phyloP scores from a whole-genome alignment of 768 basidiomycete species.

The Astraeus odoratus region DNA sequence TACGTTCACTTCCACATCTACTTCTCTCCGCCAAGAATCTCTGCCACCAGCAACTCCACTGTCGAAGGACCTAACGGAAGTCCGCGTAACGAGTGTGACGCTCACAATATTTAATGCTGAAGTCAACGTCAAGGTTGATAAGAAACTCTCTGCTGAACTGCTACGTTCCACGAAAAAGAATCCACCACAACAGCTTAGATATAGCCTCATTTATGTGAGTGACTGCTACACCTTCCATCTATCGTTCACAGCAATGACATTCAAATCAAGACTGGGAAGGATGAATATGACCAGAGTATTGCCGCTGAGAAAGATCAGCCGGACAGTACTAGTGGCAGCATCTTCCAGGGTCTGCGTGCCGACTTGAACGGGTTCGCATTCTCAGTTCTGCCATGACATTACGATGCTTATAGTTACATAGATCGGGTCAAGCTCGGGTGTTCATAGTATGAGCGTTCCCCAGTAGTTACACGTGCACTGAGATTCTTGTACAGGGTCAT shows the following conservation, averaged over 20 bases:
- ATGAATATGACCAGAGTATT: conserved; percentile 68
- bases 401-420: conserved; percentile 23
- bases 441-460: conserved; percentile 61
- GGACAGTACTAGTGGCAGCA: conserved; percentile 56
- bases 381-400: conserved; percentile 7
- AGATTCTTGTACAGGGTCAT: conserved; percentile 54
- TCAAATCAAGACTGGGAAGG: conserved; percentile 61
- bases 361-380: conserved; percentile 69
- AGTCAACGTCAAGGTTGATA: conserved; percentile 55
- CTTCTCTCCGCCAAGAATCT: conserved; percentile 8
- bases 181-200: conserved; percentile 66
- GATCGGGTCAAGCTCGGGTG: conserved; percentile 63
- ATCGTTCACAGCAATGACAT: not conserved
- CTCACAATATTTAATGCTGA: conserved; percentile 30
- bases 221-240: not conserved
- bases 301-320: conserved; percentile 58
- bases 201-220: conserved; percentile 80
- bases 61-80: conserved; percentile 18
- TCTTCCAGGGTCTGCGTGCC: conserved; percentile 83
- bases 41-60: conserved; percentile 7
- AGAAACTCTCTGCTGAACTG: conserved; percentile 66
- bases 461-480: not conserved
- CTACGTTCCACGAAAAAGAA: conserved; percentile 93
- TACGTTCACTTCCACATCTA: conserved; percentile 15
- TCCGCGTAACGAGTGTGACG: conserved; percentile 20